Conservation (phyloP, 768 basidiomycete species). For the Hebeloma cylindrosporum region DNA sequence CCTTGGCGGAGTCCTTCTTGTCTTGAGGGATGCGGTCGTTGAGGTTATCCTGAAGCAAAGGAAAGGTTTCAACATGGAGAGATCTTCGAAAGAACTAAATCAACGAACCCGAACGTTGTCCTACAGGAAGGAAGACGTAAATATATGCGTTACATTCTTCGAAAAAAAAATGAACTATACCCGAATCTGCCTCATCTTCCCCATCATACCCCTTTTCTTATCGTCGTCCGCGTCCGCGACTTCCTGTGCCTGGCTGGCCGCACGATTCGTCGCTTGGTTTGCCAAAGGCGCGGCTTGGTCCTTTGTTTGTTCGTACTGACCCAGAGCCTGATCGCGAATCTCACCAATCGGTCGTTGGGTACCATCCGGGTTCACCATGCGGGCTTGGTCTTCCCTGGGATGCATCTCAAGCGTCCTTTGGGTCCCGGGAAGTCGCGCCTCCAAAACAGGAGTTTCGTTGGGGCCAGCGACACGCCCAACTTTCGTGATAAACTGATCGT, state of each 20-base stretch:
- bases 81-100: too few species aligned
- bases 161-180: slow-evolving; percentile 31
- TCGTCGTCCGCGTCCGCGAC: slow-evolving; percentile 21
- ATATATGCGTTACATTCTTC: too few species aligned
- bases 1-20: slow-evolving; percentile 57
- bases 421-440: slow-evolving; percentile 33
- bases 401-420: slow-evolving; percentile 38
- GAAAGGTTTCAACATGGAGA: too few species aligned
- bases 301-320: not conserved
- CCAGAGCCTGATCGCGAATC: slow-evolving; percentile 10
- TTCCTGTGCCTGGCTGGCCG: slow-evolving; percentile 7
- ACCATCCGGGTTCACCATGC: slow-evolving; percentile 30
- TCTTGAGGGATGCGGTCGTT: slow-evolving; percentile 64
- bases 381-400: slow-evolving; percentile 47
- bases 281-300: not conserved
- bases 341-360: slow-evolving; percentile 30
- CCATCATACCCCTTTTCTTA: slow-evolving; percentile 36
- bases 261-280: slow-evolving; percentile 8
- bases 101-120: slow-evolving; percentile 25
- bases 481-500: slow-evolving; percentile 62
- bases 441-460: slow-evolving; percentile 35
- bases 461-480: slow-evolving; percentile 33
- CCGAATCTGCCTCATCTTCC: slow-evolving; percentile 35
- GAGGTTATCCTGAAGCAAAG: too few species aligned
- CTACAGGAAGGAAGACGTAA: slow-evolving; percentile 26